Conservation (phyloP, 1,284 basidiomycete genomes). For the Ceratobasidium sp. region DNA sequence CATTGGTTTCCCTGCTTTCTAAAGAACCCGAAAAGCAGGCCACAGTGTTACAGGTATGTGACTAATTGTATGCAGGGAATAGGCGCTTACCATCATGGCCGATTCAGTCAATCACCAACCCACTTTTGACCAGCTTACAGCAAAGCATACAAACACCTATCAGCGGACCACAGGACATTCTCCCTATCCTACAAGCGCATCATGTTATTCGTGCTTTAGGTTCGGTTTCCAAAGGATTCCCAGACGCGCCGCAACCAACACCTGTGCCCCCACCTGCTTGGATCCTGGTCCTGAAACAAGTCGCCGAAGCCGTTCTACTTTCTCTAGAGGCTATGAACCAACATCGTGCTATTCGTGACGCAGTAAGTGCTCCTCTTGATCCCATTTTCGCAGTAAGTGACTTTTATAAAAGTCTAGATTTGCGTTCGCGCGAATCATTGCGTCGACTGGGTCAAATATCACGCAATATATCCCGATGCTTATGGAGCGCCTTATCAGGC, state of each 20-base stretch:
- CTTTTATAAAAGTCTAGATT: constrained; percentile 77
- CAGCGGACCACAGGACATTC: constrained; percentile 69
- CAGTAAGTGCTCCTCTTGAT: constrained; percentile 68
- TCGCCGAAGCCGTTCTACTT: constrained; percentile 91
- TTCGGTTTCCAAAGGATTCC: constrained; percentile 97
- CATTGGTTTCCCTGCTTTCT: constrained; percentile 80
- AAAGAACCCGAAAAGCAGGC: constrained; percentile 77
- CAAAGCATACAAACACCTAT: constrained; percentile 71
- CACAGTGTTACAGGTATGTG: constrained; percentile 70
- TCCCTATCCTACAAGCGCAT: constrained; percentile 90
- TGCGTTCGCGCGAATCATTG: constrained; percentile 94
- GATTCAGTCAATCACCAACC: constrained; percentile 76
- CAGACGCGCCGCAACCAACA: constrained; percentile 81
- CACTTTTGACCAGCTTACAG: constrained; percentile 84
- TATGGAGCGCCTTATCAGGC: constrained; percentile 89
- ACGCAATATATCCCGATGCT: constrained; percentile 86
- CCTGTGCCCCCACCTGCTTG: constrained; percentile 81
- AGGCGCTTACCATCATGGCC: constrained; percentile 44
- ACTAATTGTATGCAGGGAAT: neutral
- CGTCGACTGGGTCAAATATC: constrained; percentile 87
- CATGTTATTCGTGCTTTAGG: constrained; percentile 96
- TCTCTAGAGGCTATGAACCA: constrained; percentile 90
- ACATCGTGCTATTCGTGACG: constrained; percentile 91
- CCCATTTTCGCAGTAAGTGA: constrained; percentile 32
- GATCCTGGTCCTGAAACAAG: constrained; percentile 85